Percentiles rank a stretch among this genome's conserved stretches.
Conservation (phyloP, 257 asterid species). For the Solanum piurae region DNA sequence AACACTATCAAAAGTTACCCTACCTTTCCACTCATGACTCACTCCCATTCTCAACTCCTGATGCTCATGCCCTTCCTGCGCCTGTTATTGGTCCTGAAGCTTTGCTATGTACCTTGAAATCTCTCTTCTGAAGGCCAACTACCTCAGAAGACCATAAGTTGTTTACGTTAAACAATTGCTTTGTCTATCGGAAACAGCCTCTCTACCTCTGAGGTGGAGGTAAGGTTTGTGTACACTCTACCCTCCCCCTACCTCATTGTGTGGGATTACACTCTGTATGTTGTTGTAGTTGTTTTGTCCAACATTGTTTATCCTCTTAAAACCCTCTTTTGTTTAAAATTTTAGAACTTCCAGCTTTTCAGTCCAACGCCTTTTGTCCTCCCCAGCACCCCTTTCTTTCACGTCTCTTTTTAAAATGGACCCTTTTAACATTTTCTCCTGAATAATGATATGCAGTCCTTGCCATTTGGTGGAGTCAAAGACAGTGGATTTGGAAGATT, state of each 20-base stretch:
- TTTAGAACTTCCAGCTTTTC: background rate
- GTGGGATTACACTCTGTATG: too few relatives aligned
- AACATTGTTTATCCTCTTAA: background rate
- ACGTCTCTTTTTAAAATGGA: background rate
- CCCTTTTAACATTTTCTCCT: background rate
- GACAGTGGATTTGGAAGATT: constrained; percentile 98
- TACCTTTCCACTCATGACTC: background rate
- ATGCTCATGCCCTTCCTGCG: background rate
- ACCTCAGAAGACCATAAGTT: background rate
- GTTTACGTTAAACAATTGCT: background rate
- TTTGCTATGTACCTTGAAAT: background rate
- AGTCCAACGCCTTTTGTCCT: background rate
- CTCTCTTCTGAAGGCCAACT: background rate
- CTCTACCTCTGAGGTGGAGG: too few relatives aligned
- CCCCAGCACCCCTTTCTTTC: background rate
- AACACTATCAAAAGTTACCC: background rate
- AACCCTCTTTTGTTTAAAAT: background rate
- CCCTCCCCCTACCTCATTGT: too few relatives aligned
- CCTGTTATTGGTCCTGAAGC: background rate
- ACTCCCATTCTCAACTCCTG: background rate
- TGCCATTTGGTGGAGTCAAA: constrained; percentile 96
- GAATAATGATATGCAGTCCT: constrained; percentile 40
- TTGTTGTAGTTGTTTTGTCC: background rate
- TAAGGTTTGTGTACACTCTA: too few relatives aligned
- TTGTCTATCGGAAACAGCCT: background rate